Base-by-base conservation (phyloP, 1,284 basidiomycete species). In the Rhodotorula sp. region DNA sequence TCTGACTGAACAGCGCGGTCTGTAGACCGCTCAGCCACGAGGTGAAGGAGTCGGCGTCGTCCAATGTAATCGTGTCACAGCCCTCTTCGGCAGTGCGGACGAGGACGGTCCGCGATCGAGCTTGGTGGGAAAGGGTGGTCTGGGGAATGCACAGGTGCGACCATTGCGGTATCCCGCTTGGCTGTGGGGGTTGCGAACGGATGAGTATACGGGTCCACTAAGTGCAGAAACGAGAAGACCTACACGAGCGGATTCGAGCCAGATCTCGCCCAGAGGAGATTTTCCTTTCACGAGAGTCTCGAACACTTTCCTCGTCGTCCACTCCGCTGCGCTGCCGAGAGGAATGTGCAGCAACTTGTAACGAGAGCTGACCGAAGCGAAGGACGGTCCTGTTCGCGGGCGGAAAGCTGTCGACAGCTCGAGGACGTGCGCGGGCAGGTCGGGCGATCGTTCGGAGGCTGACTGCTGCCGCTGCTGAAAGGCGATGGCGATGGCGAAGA, bases 241-340 rank as follows among this genome's bases (percentile, higher is more conserved):
- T 12, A 77, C 77, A 55, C 80, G 73, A 3, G 80, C 79, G 12
- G 83, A 83, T 66, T 85, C 84, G 1, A 85, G 78, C 84, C 84
- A 85, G 2, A 85, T 77, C 58, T 83, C 81, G 3, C 84, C 84
- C 0, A 83, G 74, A 3, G 70, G 69, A 64, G 57, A 77, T 16
- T 77, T 76, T 0, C 77, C 79, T 26, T 77, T 77, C 26, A 84
- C 78, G 3, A 83, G 68, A 0, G 70, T 70, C 65, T 84, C 81
- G 65, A 84, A 85, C 7, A 84, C 79, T 57, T 80, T 77, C 31
- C 79, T 75, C 19, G 82, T 61, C 78, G 43, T 74, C 47, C 55
- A 70, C 2, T 76, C 62, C 1, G 67, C 71, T 21, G 59, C 64
- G 2, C 78, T 79, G 2, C 69, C 66, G 28, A 75, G 57, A 14